phyloP scores from a whole-genome alignment of 805 yeast genomes.

The Ascoidea asiatica region DNA sequence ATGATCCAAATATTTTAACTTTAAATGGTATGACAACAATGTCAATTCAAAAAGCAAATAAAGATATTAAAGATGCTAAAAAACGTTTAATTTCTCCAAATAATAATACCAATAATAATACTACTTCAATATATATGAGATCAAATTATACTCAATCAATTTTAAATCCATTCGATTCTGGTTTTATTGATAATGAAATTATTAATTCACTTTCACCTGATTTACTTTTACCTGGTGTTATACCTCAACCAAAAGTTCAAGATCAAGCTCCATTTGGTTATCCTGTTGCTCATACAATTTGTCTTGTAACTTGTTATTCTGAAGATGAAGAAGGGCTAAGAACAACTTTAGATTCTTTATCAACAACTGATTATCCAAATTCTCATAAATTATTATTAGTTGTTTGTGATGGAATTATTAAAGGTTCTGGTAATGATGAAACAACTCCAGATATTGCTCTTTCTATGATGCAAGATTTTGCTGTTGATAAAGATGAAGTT shows the following conservation, averaged over 20 bases:
- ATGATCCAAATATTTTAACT: constrained; percentile 4
- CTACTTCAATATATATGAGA: constrained; percentile 6
- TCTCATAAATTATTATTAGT: constrained; percentile 80
- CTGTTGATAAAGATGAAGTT: constrained; percentile 61
- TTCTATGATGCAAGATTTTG: constrained; percentile 74
- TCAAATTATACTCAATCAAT: constrained; percentile 4
- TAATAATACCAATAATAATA: constrained; percentile 1
- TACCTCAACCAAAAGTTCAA: constrained; percentile 83
- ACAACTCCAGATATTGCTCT: constrained; percentile 86
- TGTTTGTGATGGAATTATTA: constrained; percentile 87
- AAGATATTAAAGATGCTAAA: constrained; percentile 1
- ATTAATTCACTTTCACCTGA: constrained; percentile 41
- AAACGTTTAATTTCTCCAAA: neutral
- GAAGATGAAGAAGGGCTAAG: constrained; percentile 82
- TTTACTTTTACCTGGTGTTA: constrained; percentile 59
- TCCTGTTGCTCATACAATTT: constrained; percentile 63
- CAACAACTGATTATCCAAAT: constrained; percentile 93
- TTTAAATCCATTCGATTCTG: constrained; percentile 8
- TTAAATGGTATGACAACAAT: constrained; percentile 7
- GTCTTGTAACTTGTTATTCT: constrained; percentile 85
- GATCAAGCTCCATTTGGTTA: constrained; percentile 70
- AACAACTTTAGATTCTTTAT: constrained; percentile 79
- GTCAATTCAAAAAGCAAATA: constrained; percentile 5
- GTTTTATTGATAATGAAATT: constrained; percentile 12
- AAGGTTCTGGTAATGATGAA: constrained; percentile 83